These are phyloP conservation scores for Ascodesmis nigricans DNA, from an alignment of 495 filamentous ascomycete genomes.

Conservation along the genomic window DNA sequence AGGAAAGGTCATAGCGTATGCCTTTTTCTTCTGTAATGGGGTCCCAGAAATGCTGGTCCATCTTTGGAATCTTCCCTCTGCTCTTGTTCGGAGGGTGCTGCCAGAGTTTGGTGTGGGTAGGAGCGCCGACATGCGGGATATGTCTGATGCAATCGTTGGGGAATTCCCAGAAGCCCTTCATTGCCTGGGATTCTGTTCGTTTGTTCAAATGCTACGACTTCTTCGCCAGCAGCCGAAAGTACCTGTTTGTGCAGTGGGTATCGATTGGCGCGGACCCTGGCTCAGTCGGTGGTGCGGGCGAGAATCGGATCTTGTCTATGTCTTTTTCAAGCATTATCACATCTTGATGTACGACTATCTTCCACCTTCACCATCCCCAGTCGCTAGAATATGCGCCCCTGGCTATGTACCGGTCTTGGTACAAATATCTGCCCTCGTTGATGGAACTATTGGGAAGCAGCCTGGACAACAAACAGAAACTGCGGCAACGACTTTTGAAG, in stretches of 20 bases:
- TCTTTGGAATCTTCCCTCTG: conserved; percentile 51
- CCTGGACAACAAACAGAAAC: conserved; percentile 31
- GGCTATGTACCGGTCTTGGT: conserved; percentile 68
- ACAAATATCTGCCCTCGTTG: conserved; percentile 60
- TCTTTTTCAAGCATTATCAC: conserved; percentile 83
- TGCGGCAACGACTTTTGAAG: conserved; percentile 49
- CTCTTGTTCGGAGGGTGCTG: conserved; percentile 44
- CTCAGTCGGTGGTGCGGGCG: conserved; percentile 64
- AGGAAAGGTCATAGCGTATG: conserved; percentile 83
- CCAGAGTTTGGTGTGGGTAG: conserved; percentile 37
- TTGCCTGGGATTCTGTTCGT: conserved; percentile 47
- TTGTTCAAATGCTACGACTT: conserved; percentile 36
- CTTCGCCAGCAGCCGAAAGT: conserved; percentile 45
- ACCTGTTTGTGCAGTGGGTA: conserved; percentile 46
- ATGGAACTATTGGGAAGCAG: conserved; percentile 63
- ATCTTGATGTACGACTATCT: conserved; percentile 64
- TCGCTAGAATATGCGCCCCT: conserved; percentile 49
- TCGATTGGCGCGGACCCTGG: conserved; percentile 78
- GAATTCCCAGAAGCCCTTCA: conserved; percentile 55
- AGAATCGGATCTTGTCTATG: conserved; percentile 82
- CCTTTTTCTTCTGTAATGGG: conserved; percentile 86
- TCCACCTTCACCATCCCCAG: conserved; percentile 34
- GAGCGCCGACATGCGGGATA: conserved; percentile 23
- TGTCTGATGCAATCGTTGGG: conserved; percentile 37
- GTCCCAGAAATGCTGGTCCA: conserved; percentile 69